Percentiles rank a stretch among this genome's conserved stretches.
phyloP scores from a whole-genome alignment of 139 green algal species.

The Gonium pectorale region DNA sequence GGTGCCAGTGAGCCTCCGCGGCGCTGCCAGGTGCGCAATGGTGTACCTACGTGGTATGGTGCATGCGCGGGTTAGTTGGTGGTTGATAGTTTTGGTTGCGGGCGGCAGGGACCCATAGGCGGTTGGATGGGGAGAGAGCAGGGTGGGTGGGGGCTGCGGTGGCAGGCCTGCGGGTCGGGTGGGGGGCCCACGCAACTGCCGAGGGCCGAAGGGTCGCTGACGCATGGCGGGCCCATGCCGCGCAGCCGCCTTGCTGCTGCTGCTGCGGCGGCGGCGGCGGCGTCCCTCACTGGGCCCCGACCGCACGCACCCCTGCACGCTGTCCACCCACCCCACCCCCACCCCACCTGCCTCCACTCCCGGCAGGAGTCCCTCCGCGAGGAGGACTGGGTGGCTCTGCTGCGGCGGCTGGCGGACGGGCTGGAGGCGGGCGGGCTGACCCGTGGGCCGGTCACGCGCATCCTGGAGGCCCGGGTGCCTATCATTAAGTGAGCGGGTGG shows the following conservation, averaged over 20 bases:
- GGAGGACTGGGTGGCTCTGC: conserved; percentile 2
- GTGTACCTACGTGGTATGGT: background rate
- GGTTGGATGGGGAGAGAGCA: no score
- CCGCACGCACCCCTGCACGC: background rate
- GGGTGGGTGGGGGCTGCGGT: no score
- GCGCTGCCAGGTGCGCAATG: background rate
- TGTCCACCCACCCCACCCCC: background rate
- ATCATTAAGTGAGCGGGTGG: conserved; percentile 32
- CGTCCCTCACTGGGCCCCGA: no score
- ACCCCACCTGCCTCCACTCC: background rate
- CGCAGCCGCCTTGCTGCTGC: no score
- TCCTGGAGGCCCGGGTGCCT: conserved; percentile 30
- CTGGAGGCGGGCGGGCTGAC: conserved; percentile 9
- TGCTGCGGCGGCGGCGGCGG: no score
- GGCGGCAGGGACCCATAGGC: no score
- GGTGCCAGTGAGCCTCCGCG: no score
- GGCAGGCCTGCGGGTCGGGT: no score
- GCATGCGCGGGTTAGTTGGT: background rate
- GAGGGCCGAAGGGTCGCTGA: background rate
- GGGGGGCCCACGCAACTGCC: background rate
- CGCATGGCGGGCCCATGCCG: no score
- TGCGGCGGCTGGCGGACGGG: conserved; percentile 12
- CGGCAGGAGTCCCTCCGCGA: background rate
- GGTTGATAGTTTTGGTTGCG: background rate
- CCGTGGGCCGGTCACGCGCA: conserved; percentile 7